Evolutionary conservation across 1,139 yeast genomes (phyloP).

Genomic region (Kurtzmaniella quercitrusa): DNA sequence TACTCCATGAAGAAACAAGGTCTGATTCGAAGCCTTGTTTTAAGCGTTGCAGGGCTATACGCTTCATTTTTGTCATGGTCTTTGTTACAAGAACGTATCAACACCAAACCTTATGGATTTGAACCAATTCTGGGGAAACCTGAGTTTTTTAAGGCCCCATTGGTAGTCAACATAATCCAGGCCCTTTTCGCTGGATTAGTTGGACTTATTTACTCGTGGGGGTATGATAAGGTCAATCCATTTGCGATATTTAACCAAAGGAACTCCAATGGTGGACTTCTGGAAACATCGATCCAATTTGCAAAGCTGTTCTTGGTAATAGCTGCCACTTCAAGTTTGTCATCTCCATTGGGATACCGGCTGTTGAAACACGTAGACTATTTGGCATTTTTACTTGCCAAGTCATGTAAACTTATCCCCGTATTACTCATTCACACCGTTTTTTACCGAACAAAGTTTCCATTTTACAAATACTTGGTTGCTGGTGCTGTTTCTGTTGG

Average conservation of each 20-base stretch:
- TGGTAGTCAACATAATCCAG: slow-evolving; percentile 71
- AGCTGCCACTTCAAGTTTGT: slow-evolving; percentile 73
- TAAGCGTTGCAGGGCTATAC: slow-evolving; percentile 73
- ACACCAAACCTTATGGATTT: slow-evolving; percentile 69
- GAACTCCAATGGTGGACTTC: slow-evolving; percentile 9
- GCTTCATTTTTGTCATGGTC: slow-evolving; percentile 90
- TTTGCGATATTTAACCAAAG: slow-evolving; percentile 25
- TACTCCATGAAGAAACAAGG: slow-evolving; percentile 15
- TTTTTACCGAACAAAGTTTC: slow-evolving; percentile 71
- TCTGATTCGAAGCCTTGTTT: slow-evolving; percentile 31
- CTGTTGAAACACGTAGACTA: slow-evolving; percentile 83
- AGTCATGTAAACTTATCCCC: slow-evolving; percentile 90
- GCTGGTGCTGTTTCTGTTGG: slow-evolving; percentile 77
- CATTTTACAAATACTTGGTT: slow-evolving; percentile 71
- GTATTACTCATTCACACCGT: slow-evolving; percentile 79
- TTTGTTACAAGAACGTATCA: slow-evolving; percentile 80
- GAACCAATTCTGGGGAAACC: slow-evolving; percentile 29
- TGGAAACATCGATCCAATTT: slow-evolving; percentile 17
- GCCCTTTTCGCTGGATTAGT: slow-evolving; percentile 66
- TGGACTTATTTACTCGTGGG: slow-evolving; percentile 57
- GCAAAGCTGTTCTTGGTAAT: slow-evolving; percentile 52
- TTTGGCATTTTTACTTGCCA: slow-evolving; percentile 78
- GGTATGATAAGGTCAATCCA: slow-evolving; percentile 30
- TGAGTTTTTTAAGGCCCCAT: slow-evolving; percentile 66
- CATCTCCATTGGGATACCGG: slow-evolving; percentile 76